Conservation (phyloP, 345 rosid species). For the Garcia nutans region DNA sequence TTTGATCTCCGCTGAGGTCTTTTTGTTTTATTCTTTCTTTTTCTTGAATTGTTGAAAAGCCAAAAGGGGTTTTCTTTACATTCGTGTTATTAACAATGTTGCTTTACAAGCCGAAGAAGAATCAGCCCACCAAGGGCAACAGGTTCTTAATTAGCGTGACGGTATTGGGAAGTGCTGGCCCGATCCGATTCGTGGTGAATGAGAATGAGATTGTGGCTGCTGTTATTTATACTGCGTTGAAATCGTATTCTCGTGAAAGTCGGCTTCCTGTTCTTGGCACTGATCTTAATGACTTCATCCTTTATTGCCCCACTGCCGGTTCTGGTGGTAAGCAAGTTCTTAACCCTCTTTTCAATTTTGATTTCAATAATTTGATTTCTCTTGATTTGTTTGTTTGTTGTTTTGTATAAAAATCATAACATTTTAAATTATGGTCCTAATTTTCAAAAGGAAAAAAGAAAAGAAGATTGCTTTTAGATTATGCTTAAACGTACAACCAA, state of each 20-base stretch:
- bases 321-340: slow-evolving; percentile 48
- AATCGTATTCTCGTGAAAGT: slow-evolving; percentile 93
- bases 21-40: neutral
- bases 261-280: slow-evolving; percentile 91
- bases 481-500: too few species aligned
- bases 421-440: too few species aligned
- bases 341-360: neutral
- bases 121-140: slow-evolving; percentile 55
- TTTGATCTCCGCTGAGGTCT: neutral
- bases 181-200: slow-evolving; percentile 83
- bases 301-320: slow-evolving; percentile 58
- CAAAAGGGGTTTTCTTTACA: slow-evolving; percentile 5
- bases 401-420: too few species aligned
- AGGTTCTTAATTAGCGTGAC: slow-evolving; percentile 73
- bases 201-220: slow-evolving; percentile 73
- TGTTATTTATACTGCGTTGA: slow-evolving; percentile 78
- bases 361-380: neutral
- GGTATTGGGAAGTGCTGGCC: slow-evolving; percentile 92
- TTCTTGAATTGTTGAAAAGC: neutral
- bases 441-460: too few species aligned
- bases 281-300: slow-evolving; percentile 69
- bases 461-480: too few species aligned
- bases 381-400: neutral
- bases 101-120: slow-evolving; percentile 87
- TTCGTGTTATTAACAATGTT: slow-evolving; percentile 44